Base-by-base conservation (phyloP, 2,329 filamentous ascomycete species). In the Colletotrichum zoysiae region DNA sequence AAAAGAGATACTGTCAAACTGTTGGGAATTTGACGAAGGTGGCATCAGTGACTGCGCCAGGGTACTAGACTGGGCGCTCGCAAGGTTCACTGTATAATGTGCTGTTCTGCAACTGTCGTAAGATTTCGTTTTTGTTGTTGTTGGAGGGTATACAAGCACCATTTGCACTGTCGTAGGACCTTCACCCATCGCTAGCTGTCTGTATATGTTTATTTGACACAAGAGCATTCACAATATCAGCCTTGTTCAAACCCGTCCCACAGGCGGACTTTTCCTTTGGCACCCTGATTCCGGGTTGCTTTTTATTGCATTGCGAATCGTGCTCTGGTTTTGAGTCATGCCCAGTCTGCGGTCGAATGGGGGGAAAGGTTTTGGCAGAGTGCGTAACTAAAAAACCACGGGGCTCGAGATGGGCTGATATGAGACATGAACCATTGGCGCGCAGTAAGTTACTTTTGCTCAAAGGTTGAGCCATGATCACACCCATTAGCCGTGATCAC, bases 1-100 rank as follows among this genome's bases (percentile, higher is more conserved):
- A n/a, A 72, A 65, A 40, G 70, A 72, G 11, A 42, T 64, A 11
- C 55, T 72, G 3, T 69, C 70, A 2, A 70, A 60, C 38, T 70
- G 70, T 35, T 70, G 65, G 70, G 65, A 72, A 11, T 72, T 69
- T 16, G 65, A 65, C 7, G 70, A 72, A 55, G 70, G 70, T 23
- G 70, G 70, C n/a, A 72, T 72, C 14, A 69, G 59, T n/a, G 66
- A 72, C 46, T 72, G 70, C 6, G 70, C 65, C 3, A 60, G 55
- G 14, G 70, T 72, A 0, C 16, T 72, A 20, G 70, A 72, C 48
- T 72, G 70, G 70, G 70, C 65, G n/a, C 65, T 72, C 14, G 70
- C 65, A 33, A 72, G 60, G 40, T 72, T 72, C 20, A 58, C 53
- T 4, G 6, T 65, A 11, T 69, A 50, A 11, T 20, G 23, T 42